Evolutionary conservation across 2,329 filamentous ascomycete genomes (phyloP), one percentile per base, ranked within the genome.

Genomic region (Cladosporium phlei): DNA sequence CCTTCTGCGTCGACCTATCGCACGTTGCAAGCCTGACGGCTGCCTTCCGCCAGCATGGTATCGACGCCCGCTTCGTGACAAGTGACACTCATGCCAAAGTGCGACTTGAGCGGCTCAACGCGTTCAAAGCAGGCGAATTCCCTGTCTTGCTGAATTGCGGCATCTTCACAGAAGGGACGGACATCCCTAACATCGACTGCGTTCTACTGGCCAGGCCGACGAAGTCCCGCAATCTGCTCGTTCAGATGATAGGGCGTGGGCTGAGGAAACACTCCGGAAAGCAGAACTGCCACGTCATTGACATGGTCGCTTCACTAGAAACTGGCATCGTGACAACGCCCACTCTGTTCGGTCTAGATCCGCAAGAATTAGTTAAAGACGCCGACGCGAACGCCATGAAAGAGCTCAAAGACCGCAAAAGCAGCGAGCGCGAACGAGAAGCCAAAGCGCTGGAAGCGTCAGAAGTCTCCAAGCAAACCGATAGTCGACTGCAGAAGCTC

Each of bases 221-320:
- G 1, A 83, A 84, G 56, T 97, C 93, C 12, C 82, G 86, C n/a
- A 97, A 96, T 57, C 72, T 98, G 2, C 78, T 98, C 1, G 82
- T 97, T 1, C 93, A 98, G 67, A 98, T 98, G 93, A 95, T 98
- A 52, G 93, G 93, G 1, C 79, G 93, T 58, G 93, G 93, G 4
- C 86, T 98, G 80, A 81, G 93, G 32, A 70, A 96, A 29, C 78
- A 88, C 62, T 74, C 82, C 1, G 85, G 79, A 10, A 98, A 98
- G 66, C 71, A 82, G 29, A 80, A 97, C 60, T 98, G 93, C 57
- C 93, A 97, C 64, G 76, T 98, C 50, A 94, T 98, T 59, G 93
- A 98, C 66, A 89, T 98, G 81, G 93, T 97, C 0, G 85, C 90
- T 0, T 88, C 83, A 28, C 71, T 97, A 17, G 81, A 83, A 42